Evolutionary conservation across 2,329 filamentous ascomycete genomes (phyloP), one percentile per base, ranked within the genome.

Genomic region (Pezicula radicicola): DNA sequence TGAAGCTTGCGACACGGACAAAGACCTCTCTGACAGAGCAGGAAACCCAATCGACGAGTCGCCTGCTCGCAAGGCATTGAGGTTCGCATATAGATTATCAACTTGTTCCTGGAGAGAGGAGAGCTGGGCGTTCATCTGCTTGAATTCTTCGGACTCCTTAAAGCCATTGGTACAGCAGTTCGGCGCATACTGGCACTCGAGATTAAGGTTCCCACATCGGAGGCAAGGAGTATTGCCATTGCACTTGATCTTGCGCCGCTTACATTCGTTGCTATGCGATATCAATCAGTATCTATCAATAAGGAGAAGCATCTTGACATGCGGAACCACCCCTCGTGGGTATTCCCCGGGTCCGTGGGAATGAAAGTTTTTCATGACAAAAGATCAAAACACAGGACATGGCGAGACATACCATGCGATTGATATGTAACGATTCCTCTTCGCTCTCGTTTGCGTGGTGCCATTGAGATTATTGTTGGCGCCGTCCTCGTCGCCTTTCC

Each of bases 101-200:
- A 97, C 88, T 71, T 96, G 91, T 50, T 93, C 86, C 68, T 97
- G 91, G 21, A 97, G 78, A 8, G 80, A 79, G 10, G 75, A 74
- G 53, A 97, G 83, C 59, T 94, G 88, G 33, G 79, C 76, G 50
- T 84, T 82, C 84, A 97, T 91, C 36, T 85, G 80, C 64, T 85
- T 89, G 75, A 91, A 97, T 21, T 45, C 92, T 9, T 95, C 89
- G 44, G 91, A 91, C 63, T 97, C 92, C 69, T 93, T 94, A 78
- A 96, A 91, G 69, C 83, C 91, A 74, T 83, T 92, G 56, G 81
- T 73, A 66, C 82, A 85, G 67, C 84, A 85, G 63, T 85, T 85
- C 13, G 83, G 79, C 6, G 84, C 77, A 70, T 88, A 88, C 42
- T 85, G 72, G 63, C 85, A 88, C 55, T 78, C 70, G 16, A 87